Evolutionary conservation across 371 early-diverging fungal species (phyloP).

Genomic region (Circinella minor): DNA sequence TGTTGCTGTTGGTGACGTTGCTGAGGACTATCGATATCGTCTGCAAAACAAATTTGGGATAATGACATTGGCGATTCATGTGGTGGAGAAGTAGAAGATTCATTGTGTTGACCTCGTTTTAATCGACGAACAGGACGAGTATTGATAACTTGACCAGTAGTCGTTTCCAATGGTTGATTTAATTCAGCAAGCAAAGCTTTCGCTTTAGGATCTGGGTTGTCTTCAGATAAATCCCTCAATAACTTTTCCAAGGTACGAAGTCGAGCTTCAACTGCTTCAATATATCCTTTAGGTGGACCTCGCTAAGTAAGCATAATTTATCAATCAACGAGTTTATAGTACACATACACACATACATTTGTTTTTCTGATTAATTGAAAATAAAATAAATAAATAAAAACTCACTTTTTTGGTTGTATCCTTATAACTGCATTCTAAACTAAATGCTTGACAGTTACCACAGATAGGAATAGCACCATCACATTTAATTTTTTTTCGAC

Average conservation of each 20-base stretch:
- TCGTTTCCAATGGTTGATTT: conserved; percentile 54
- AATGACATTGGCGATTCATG: conserved; percentile 3
- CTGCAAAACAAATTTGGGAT: conserved; percentile 13
- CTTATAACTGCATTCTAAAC: conserved; percentile 46
- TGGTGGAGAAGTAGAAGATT: not conserved
- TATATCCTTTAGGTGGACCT: conserved; percentile 75
- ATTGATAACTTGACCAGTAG: conserved; percentile 50
- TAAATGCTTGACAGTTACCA: conserved; percentile 47
- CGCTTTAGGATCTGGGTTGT: conserved; percentile 56
- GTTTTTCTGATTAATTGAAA: too few relatives aligned
- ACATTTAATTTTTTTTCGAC: conserved; percentile 71
- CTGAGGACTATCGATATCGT: not conserved
- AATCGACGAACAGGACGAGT: conserved; percentile 42
- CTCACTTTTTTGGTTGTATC: conserved; percentile 54
- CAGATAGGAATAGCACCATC: conserved; percentile 64
- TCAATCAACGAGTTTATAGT: not conserved
- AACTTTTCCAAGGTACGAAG: conserved; percentile 65
- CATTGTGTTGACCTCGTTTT: conserved; percentile 27
- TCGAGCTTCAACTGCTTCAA: conserved; percentile 74
- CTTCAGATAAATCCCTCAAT: conserved; percentile 56
- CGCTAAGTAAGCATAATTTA: conserved; percentile 29
- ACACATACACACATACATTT: too few relatives aligned
- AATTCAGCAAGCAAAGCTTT: conserved; percentile 60
- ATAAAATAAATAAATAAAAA: not conserved
- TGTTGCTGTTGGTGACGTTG: not conserved